Base-by-base conservation (phyloP, 805 yeast genomes). In the Saturnispora zaruensis region DNA sequence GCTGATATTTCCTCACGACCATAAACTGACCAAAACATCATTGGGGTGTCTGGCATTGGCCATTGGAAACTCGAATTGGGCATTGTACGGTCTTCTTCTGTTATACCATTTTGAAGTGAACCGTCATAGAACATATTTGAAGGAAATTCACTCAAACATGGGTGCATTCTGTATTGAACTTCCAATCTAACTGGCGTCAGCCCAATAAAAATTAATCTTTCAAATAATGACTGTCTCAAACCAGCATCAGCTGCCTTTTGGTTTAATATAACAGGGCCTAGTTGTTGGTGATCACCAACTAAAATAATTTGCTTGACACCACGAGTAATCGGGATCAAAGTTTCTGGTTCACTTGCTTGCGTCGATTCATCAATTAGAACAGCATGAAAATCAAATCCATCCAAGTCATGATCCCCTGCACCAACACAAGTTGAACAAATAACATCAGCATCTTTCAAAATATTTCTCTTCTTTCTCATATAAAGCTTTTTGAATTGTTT, bases 121-220 rank as follows among this genome's bases (percentile, higher is more conserved):
- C 97, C 97, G 58, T 90, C 96, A 64, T 90, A 90, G 60, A 88
- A 90, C 86, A 86, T 82, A 63, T 88, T 87, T 57, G 91, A 81
- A 25, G 96, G 84, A 62, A 88, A 90, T 59, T 87, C 96, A 55
- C 91, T 79, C 48, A 90, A 67, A 53, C 82, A 74, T 7, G 97
- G 97, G 61, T 90, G 84, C 97, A 90, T 90, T 69, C 98, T 82
- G 67, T 90, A 90, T 66, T 90, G 98, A 32, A 89, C 96, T 57
- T 87, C 95, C 48, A 90, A 73, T 55, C 96, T 70, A 54, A 87
- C 79, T 8, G 97, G 97, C 8, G 78, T 75, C 61, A 87, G 90
- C 2, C 96, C 96, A 52, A 88, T 74, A 13, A 82, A 71, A 34
- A 90, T 82, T 52, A 90, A 71, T 57, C 98, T 76, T 66, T 91